Evolutionary conservation across 1,284 basidiomycete genomes (phyloP), one percentile per base, ranked within the genome.

Genomic region (Rhodotorula sp.): DNA sequence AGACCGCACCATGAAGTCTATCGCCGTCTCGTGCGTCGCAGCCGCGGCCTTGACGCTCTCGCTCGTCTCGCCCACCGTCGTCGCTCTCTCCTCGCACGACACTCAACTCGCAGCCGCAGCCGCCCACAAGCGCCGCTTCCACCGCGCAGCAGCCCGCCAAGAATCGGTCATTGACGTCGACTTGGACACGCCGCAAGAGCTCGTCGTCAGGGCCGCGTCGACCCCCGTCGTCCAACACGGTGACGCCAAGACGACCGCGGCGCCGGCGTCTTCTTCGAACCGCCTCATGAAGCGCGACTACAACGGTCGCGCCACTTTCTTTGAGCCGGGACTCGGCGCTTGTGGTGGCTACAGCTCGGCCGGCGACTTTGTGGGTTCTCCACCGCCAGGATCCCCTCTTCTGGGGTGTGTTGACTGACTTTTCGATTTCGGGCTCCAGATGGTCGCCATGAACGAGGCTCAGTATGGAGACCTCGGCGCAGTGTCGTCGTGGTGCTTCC

Each of bases 401-500:
- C n/a, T n/a, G 60, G 33, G 10, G 20, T 12, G 22, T 6, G 60
- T 33, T 30, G 14, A 60, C 30, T n/a, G 15, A 37, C 22, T 42
- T 20, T 17, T 30, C 15, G 2, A 15, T 42, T 18, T 29, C 22
- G 18, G 45, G 1, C 18, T 26, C 26, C 61, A 72, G 70, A 74
- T 72, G 53, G 74, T 75, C 30, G 74, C 74, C 6, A 54, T 76
- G 45, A 76, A 76, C 60, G 55, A 49, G 26, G 67, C 37, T 6
- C 71, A 73, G 62, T 76, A 76, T 58, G 75, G 75, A 42, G 71
- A 74, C 60, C 30, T 67, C 20, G 72, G 73, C 26, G 70, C 70
- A 6, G 66, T 76, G 30, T 74, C 72, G 20, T 59, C 66, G 14
- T 74, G 67, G 85, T 91, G 91, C 80, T 86, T 85, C 78, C 81